A percentile compares a stretch with the other conserved stretches of the same genome.
phyloP scores from a whole-genome alignment of 106 monocot species.

The Allium cepa region DNA sequence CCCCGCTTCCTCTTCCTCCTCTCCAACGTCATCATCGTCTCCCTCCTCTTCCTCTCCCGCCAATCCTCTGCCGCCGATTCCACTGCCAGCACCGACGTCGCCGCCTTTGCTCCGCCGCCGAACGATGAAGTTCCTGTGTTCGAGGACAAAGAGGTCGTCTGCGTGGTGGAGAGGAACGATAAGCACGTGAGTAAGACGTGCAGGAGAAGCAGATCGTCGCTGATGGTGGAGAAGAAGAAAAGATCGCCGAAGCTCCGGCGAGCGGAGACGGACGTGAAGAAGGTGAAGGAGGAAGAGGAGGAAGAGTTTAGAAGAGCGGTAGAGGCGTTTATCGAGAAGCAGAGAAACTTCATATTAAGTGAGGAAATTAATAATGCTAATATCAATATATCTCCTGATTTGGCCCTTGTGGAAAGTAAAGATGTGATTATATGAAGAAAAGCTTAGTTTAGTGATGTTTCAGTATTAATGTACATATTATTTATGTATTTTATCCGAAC shows the following conservation, averaged over 20 bases:
- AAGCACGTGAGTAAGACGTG: not conserved
- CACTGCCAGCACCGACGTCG: not conserved
- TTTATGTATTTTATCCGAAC: too few species aligned
- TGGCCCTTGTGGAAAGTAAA: too few species aligned
- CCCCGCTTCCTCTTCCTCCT: constrained; percentile 55
- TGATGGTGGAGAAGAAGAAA: constrained; percentile 4
- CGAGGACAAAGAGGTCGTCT: constrained; percentile 45
- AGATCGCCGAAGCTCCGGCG: constrained; percentile 24
- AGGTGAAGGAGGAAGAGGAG: constrained; percentile 3
- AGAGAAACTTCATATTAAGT: constrained; percentile 23
- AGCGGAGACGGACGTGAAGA: constrained; percentile 26
- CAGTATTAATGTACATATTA: too few species aligned
- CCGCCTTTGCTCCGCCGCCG: constrained; percentile 2
- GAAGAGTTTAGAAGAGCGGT: constrained; percentile 48
- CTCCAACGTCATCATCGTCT: constrained; percentile 55
- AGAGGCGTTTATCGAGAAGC: constrained; percentile 65
- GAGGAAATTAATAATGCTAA: too few species aligned
- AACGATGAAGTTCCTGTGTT: constrained; percentile 16
- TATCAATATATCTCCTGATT: too few species aligned
- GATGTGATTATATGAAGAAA: too few species aligned
- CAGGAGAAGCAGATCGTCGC: constrained; percentile 19
- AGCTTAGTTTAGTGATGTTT: too few species aligned
- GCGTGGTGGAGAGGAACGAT: constrained; percentile 16
- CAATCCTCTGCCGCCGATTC: not conserved
- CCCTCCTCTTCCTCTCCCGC: constrained; percentile 38